Evolutionary conservation across 1,139 yeast genomes (phyloP), one percentile per base, ranked within the genome.

Genomic region (Geotrichum aggregatum): DNA sequence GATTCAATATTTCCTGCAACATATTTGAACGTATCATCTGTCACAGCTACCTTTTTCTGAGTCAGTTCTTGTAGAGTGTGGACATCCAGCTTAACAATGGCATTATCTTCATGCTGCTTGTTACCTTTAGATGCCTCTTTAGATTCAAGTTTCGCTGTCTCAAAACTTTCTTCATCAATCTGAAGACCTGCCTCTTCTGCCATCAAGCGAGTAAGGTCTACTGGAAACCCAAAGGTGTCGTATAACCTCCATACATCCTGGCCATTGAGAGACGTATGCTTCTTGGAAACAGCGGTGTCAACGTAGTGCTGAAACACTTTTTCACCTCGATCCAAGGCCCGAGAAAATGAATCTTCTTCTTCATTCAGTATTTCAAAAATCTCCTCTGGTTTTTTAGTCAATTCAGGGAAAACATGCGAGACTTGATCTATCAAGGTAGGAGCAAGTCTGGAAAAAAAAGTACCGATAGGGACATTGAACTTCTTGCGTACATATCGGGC

Each of bases 161-260:
- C 97, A 66, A 92, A 92, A 44, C 88, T 98, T 51, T 75, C 82
- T 66, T 88, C 95, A 68, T 92, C 97, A 61, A 92, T 91, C 63
- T 83, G 84, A 63, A 92, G 78, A n/a, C 95, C 95, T 54, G 94
- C 88, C 73, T 92, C 99, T 72, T 91, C 98, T 44, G 98, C 98
- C 98, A 92, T 94, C 67, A 92, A 79, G 68, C 96, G 82, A 39
- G 98, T 94, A 69, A 92, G 80, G 72, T 92, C 99, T 52, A 89
- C 97, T 41, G 99, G 99, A 86, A 92, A 92, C 54, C 99, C 99
- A 66, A 91, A 92, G n/a, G 99, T 94, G 65, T 92, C 99, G 64
- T 94, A 94, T 64, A 92, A 77, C 73, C 99, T 82, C 99, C 99
- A 92, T 40, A 92, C 98, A 66, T 92, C 97, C 65, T 80, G 84